Evolutionary conservation across 192 early-diverging fungal genomes (phyloP).

Genomic region (Umbelopsis vinacea): DNA sequence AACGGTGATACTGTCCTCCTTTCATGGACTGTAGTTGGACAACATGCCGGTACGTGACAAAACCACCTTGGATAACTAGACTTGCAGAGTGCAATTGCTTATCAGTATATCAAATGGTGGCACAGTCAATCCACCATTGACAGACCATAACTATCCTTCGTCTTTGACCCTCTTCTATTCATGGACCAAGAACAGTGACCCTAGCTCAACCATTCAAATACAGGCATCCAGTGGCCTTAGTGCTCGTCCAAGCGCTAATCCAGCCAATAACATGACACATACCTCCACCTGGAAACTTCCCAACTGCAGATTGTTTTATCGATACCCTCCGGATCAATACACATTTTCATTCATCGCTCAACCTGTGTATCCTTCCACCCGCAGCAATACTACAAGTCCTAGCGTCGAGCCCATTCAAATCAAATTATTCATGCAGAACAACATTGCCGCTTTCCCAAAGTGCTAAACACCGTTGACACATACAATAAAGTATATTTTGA

Average conservation of each 20-base stretch:
- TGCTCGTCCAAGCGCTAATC: background rate
- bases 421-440: background rate
- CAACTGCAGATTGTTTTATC: slow-evolving; percentile 6
- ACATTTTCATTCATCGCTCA: slow-evolving; percentile 4
- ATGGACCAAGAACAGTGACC: slow-evolving; percentile 6
- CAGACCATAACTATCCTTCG: background rate
- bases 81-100: no score
- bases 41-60: background rate
- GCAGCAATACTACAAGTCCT: background rate
- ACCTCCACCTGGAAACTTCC: background rate
- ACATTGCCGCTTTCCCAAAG: background rate
- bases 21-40: background rate
- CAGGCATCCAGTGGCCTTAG: background rate
- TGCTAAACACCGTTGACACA: background rate
- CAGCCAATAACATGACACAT: background rate
- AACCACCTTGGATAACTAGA: no score
- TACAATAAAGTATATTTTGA: background rate
- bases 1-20: slow-evolving; percentile 3
- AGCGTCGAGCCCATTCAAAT: background rate
- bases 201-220: background rate
- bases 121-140: background rate
- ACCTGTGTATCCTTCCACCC: background rate
- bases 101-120: no score
- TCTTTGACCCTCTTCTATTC: background rate
- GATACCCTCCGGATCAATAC: slow-evolving; percentile 18